These are phyloP conservation scores for Lonicera japonica DNA, from an alignment of 129 eudicot genomes.

Conservation along the genomic window DNA sequence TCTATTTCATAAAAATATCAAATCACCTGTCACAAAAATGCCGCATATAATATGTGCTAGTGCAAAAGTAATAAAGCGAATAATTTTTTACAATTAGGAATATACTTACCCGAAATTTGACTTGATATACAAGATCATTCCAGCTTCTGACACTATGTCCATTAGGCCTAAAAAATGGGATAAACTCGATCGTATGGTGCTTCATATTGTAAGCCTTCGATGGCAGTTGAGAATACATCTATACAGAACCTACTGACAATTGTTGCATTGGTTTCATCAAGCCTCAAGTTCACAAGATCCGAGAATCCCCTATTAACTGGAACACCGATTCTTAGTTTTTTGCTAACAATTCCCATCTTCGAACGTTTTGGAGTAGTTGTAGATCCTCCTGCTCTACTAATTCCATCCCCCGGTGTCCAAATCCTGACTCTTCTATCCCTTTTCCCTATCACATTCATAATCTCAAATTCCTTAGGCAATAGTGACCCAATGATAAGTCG, in stretches of 20 bases:
- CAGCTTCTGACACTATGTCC: background rate
- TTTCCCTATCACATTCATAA: conserved; percentile 39
- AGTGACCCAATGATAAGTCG: conserved; percentile 24
- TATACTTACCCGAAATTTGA: conserved; percentile 17
- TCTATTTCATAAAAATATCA: conserved; percentile 7
- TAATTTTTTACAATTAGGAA: background rate
- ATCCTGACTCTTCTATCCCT: conserved; percentile 36
- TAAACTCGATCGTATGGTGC: conserved; percentile 17
- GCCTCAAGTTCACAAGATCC: no score
- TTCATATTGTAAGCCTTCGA: conserved; percentile 4
- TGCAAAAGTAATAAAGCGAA: background rate
- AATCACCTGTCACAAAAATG: background rate
- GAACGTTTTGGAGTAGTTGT: conserved; percentile 16
- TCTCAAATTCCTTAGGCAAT: conserved; percentile 6
- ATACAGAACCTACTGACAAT: conserved; percentile 23
- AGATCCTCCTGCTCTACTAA: conserved; percentile 39
- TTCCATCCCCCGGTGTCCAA: conserved; percentile 28
- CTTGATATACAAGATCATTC: conserved; percentile 10
- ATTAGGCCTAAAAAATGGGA: conserved; percentile 5
- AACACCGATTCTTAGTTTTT: conserved; percentile 23
- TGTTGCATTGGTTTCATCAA: background rate
- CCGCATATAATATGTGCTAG: background rate
- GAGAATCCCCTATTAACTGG: no score
- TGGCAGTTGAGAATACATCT: conserved; percentile 33
- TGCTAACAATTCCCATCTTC: conserved; percentile 12